A percentile compares a stretch with the other conserved stretches of the same genome.
phyloP scores from a whole-genome alignment of 1,284 basidiomycete species.

The Moniliophthora roreri region DNA sequence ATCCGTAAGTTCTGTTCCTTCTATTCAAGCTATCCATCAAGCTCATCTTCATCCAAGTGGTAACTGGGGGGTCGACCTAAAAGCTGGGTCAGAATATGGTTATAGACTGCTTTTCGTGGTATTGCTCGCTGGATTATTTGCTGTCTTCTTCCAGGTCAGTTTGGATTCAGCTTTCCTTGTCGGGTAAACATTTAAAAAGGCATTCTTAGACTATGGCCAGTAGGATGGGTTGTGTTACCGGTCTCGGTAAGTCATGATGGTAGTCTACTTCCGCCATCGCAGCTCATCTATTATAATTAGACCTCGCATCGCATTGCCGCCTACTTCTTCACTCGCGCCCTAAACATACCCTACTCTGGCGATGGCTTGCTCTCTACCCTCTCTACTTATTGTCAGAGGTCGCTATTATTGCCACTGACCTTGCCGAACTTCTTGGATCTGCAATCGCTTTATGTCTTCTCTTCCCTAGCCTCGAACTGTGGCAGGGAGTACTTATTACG shows the following conservation, averaged over 20 bases:
- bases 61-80: conserved; percentile 65
- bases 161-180: conserved; percentile 13
- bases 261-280: neutral
- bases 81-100: conserved; percentile 61
- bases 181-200: neutral
- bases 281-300: conserved; percentile 22
- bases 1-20: conserved; percentile 35
- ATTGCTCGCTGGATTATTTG: conserved; percentile 65
- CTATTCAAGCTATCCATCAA: neutral
- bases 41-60: conserved; percentile 23
- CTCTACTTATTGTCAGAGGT: conserved; percentile 71
- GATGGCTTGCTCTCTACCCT: conserved; percentile 71
- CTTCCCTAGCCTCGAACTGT: conserved; percentile 79
- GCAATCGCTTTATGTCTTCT: conserved; percentile 70
- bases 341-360: conserved; percentile 43
- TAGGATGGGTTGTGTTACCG: conserved; percentile 48
- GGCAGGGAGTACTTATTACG: conserved; percentile 83
- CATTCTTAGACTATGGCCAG: conserved; percentile 37
- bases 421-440: conserved; percentile 76
- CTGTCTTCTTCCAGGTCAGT: conserved; percentile 56
- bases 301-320: conserved; percentile 65
- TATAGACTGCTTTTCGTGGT: conserved; percentile 77
- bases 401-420: conserved; percentile 82
- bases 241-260: conserved; percentile 32
- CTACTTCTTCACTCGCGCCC: conserved; percentile 68